These are phyloP conservation scores for Tylopilus sp. DNA, from an alignment of 768 basidiomycete genomes.

Conservation along the genomic window DNA sequence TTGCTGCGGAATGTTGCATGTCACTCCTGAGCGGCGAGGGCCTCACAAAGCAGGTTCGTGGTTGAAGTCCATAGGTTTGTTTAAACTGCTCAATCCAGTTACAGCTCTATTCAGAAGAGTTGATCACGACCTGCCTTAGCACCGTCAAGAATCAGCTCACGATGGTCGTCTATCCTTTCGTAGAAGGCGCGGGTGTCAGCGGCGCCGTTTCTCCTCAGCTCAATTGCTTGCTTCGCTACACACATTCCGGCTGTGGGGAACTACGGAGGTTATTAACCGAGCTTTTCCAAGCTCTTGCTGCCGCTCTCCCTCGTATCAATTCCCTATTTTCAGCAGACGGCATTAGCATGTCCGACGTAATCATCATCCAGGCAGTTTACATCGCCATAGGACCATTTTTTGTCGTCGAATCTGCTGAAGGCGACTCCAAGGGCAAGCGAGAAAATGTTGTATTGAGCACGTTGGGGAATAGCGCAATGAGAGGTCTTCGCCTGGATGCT, in stretches of 20 bases:
- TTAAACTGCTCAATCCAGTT: not conserved
- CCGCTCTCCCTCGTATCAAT: conserved; percentile 72
- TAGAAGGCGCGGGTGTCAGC: conserved; percentile 58
- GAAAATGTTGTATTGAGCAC: conserved; percentile 56
- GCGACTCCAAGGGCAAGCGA: conserved; percentile 55
- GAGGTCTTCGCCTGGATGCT: conserved; percentile 77
- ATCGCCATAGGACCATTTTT: conserved; percentile 95
- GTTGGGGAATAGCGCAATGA: conserved; percentile 76
- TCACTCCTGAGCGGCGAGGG: conserved; percentile 74
- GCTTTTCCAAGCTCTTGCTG: conserved; percentile 68
- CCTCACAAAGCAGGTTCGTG: conserved; percentile 78
- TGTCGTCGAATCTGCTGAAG: conserved; percentile 65
- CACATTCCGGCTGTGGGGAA: conserved; percentile 31
- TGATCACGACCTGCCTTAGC: conserved; percentile 74
- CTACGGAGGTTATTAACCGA: conserved; percentile 55
- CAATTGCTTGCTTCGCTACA: conserved; percentile 46
- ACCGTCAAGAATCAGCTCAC: conserved; percentile 79
- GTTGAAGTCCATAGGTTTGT: not conserved
- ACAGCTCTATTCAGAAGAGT: conserved; percentile 91
- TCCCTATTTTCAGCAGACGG: conserved; percentile 68
- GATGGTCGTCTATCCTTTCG: conserved; percentile 79
- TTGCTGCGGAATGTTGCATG: conserved; percentile 83
- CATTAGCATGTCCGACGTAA: conserved; percentile 75
- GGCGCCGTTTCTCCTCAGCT: conserved; percentile 47
- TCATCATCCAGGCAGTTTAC: conserved; percentile 91